Percentiles rank a stretch among this genome's conserved stretches.
Conservation (phyloP, 345 rosid genomes). For the Citropsis articulata region DNA sequence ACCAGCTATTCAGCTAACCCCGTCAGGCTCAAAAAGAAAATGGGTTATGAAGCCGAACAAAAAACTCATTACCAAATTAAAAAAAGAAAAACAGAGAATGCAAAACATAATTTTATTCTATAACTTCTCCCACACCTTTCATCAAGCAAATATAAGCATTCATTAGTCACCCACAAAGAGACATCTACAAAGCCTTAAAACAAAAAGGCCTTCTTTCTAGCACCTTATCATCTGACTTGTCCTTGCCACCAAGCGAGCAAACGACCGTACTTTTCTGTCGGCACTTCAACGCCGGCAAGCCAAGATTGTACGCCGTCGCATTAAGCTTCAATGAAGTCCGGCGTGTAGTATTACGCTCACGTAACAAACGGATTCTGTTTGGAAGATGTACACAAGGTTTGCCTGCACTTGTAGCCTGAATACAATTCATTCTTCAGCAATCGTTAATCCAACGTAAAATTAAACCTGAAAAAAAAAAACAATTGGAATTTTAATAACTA, state of each 20-base stretch:
- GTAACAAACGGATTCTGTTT: background rate
- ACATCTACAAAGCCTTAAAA: background rate
- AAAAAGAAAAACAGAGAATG: too few species aligned
- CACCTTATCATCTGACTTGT: slow-evolving; percentile 55
- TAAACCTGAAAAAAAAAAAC: background rate
- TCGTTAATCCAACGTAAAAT: background rate
- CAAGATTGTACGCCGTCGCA: slow-evolving; percentile 19
- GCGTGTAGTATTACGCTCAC: background rate
- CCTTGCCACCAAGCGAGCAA: slow-evolving; percentile 68
- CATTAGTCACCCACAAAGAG: background rate
- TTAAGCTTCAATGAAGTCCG: slow-evolving; percentile 13
- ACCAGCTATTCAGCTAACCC: background rate
- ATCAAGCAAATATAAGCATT: background rate
- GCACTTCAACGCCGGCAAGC: slow-evolving; percentile 25
- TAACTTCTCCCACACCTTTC: background rate
- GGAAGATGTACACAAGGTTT: background rate
- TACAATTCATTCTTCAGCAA: slow-evolving; percentile 8
- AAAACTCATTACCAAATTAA: background rate
- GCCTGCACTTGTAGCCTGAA: background rate
- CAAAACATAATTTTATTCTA: background rate
- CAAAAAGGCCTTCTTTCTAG: background rate
- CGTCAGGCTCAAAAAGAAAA: background rate
- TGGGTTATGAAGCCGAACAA: background rate
- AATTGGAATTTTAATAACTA: background rate
- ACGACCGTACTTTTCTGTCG: slow-evolving; percentile 27